A percentile compares a stretch with the other conserved stretches of the same genome.
Conservation (phyloP, 78 protist genomes). For the Dictyostelium firmibasis region DNA sequence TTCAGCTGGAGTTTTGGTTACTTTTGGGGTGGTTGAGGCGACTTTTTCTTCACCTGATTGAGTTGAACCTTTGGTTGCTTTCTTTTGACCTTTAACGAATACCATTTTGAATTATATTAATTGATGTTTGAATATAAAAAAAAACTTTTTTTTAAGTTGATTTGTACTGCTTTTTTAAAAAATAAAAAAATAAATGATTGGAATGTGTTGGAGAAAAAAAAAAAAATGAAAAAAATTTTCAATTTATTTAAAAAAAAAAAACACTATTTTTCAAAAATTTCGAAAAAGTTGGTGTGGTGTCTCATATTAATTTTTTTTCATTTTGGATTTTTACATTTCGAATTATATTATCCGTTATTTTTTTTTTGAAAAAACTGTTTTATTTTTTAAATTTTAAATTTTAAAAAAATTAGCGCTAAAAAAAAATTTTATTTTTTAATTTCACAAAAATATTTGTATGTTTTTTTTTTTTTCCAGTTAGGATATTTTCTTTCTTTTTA, state of each 20-base stretch:
- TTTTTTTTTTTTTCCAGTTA: background rate
- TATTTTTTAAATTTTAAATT: background rate
- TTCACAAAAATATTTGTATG: no score
- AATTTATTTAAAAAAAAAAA: background rate
- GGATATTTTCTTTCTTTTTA: no score
- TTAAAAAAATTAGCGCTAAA: background rate
- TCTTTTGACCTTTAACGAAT: background rate
- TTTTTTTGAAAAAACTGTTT: background rate
- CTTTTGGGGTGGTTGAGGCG: constrained; percentile 34
- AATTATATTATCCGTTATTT: background rate
- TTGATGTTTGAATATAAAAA: background rate
- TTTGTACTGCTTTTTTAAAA: background rate
- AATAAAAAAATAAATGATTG: background rate
- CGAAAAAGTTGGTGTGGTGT: background rate
- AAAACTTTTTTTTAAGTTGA: background rate
- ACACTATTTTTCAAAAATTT: background rate
- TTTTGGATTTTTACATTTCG: background rate
- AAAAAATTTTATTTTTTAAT: background rate
- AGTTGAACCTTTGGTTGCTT: constrained; percentile 3
- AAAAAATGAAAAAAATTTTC: background rate
- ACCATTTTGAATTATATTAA: background rate
- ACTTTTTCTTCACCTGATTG: constrained; percentile 5
- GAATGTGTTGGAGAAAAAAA: background rate
- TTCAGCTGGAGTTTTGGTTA: constrained; percentile 18
- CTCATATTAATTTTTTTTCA: background rate